Evolutionary conservation across 768 basidiomycete species (phyloP), one percentile per base, ranked within the genome.

Genomic region (Lactarius indigo): DNA sequence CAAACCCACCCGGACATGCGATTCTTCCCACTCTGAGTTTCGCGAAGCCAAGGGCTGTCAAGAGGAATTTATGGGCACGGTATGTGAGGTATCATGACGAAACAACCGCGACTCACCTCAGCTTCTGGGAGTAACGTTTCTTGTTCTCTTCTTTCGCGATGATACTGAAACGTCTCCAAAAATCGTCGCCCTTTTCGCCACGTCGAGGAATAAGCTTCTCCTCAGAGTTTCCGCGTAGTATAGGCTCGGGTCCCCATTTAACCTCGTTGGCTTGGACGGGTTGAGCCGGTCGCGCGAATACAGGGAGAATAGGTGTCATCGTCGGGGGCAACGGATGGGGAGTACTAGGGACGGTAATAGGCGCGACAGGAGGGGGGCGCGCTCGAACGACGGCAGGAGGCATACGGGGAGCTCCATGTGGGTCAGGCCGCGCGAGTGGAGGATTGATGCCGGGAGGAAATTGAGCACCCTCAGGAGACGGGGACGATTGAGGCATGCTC

Each of bases 81-180:
- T 59, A 44, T 31, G 35, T 20, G n/a, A 47, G 5, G 39, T 4
- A 55, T 28, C 37, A 31, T 20, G 35, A 33, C 18, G 30, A 57
- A 18, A 57, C 9, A 35, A 13, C 3, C 26, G n/a, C 4, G 20
- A 33, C 70, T 23, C 61, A 81, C 82, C 77, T 79, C 75, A 82
- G 81, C 71, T 85, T 85, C 73, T 80, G 72, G 12, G 74, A 68
- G 9, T 72, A 57, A 4, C 77, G 75, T 67, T 79, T 81, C 64
- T 71, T 73, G 64, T 78, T 79, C 70, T 89, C 86, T 65, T 87
- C 86, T 73, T 85, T 90, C 10, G 86, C 91, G 68, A 93, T 86
- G 80, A 92, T 91, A 68, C 88, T 90, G 77, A 93, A 94, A 44
- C 92, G 82, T 66, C 89, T 81, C 92, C 92, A 94, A 77, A 94